Evolutionary conservation across 2,329 filamentous ascomycete genomes (phyloP).

Genomic region (Aspergillus clavatus): DNA sequence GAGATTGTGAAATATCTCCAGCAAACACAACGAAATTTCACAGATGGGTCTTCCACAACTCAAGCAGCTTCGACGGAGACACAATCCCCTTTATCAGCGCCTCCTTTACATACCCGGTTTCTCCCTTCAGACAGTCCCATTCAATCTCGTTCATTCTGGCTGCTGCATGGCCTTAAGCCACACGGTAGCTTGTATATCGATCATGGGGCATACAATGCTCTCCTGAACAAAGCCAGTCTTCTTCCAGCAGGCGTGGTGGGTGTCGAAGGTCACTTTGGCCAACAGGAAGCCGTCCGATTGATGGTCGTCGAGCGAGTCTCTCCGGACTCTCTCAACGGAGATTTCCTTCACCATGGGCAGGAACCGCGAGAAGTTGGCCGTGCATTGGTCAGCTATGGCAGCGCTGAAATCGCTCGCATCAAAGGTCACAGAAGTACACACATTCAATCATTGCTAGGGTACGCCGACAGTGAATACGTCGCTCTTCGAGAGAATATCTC

Average conservation of each 20-base stretch:
- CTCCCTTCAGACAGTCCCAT: slow-evolving; percentile 79
- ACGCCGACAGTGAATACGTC: slow-evolving; percentile 92
- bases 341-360: slow-evolving; percentile 35
- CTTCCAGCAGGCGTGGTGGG: slow-evolving; percentile 87
- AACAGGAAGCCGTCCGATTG: slow-evolving; percentile 86
- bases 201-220: slow-evolving; percentile 74
- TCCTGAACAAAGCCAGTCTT: slow-evolving; percentile 78
- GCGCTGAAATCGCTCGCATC: slow-evolving; percentile 75
- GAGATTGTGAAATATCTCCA: slow-evolving; percentile 81
- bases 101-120: slow-evolving; percentile 87
- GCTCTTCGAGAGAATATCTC: slow-evolving; percentile 84
- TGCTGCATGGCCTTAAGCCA: slow-evolving; percentile 83
- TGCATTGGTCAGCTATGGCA: slow-evolving; percentile 89
- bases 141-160: slow-evolving; percentile 93
- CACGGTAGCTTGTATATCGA: slow-evolving; percentile 93
- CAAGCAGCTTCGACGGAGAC: slow-evolving; percentile 29
- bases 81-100: slow-evolving; percentile 44
- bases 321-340: slow-evolving; percentile 37
- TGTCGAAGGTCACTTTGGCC: slow-evolving; percentile 80
- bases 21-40: slow-evolving; percentile 45
- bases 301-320: slow-evolving; percentile 66
- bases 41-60: slow-evolving; percentile 16
- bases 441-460: slow-evolving; percentile 75
- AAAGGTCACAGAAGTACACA: slow-evolving; percentile 78
- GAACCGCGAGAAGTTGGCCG: slow-evolving; percentile 71